Base-by-base conservation (phyloP, 2,329 filamentous ascomycete genomes). In the Trichoderma semiorbis region DNA sequence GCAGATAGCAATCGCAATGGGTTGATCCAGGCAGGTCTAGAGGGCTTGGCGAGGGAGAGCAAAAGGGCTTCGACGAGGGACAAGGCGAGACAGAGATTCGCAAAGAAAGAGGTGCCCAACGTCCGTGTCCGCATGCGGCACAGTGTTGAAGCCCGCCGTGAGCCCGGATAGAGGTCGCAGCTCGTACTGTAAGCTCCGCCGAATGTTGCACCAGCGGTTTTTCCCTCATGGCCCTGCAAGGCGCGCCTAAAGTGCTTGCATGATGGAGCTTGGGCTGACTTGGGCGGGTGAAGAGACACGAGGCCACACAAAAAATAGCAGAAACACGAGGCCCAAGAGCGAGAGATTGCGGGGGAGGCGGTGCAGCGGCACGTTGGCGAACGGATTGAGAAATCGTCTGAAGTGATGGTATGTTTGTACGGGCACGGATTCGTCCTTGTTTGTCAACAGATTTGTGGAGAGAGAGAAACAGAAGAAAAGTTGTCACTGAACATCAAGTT, bases 201-300 rank as follows among this genome's bases (percentile, higher is more conserved):
- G 66, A 16, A 26, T 61, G 63, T 69, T 69, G 66, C 63, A 36
- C 43, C 63, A 24, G n/a, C 34, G 7, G 3, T 12, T n/a, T 53
- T 26, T 36, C 32, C 55, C 57, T 61, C 55, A 36, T 53, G 66
- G 66, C 66, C 66, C 67, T 69, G 67, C 67, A 62, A 24, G 67
- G 55, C 57, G 57, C 39, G 57, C 16, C 11, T 69, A 69, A 61
- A 69, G 67, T 69, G 67, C 67, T 62, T 69, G 67, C 65, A 68
- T 68, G 65, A 47, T 32, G 11, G 57, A 60, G 24, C 30, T 21
- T 36, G 16, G 43, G 14, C 21, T 53, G 36, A 64, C 36, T 34
- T 32, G 63, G 55, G 30, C 47, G 24, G 63, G 62, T 24, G 28
- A 65, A 55, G 47, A 65, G 62, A 65, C 36, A 66, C 63, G 63